Base-by-base conservation (phyloP, 106 monocot species). In the Posidonia australis region DNA sequence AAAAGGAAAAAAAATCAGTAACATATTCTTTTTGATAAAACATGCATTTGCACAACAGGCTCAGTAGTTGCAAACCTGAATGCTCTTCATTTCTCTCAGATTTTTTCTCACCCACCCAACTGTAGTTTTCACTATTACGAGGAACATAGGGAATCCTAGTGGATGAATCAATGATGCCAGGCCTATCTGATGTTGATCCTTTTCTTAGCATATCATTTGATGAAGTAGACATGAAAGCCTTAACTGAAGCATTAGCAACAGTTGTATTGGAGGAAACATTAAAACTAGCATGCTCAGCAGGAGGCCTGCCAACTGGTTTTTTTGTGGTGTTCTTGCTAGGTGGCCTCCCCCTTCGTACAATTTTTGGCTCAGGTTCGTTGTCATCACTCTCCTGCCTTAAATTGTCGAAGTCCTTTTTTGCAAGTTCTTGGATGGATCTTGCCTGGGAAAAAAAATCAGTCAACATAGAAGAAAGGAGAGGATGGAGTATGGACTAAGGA, bases 351-450 rank as follows among this genome's bases (percentile, higher is more conserved):
- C 93, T 81, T 19, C 83, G 58, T 10, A 54, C 79, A n/a, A 73
- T 58, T 72, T 85, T 91, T 28, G 74, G 83, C 60, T 84, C 81
- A 24, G 69, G 52, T 57, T 87, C 82, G 68, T 84, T 72, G 27
- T 77, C 83, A 51, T 72, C 80, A 70, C 83, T 79, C 66, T 77
- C 86, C 65, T 86, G 86, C 51, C 93, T 81, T 67, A 93, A 74
- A 68, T 81, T 93, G 64, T 93, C 86, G 67, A 93, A 89, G 44
- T 81, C 72, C 75, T 93, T 93, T 64, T 76, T 89, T 12, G 93
- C 83, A 67, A 89, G 81, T 63, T 89, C 93, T 44, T 84, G 79
- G 26, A 93, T 93, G 30, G 83, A 63, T 63, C 93, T 65, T 71
- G 93, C 93, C 93, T 93, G 53, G 71, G 48, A 64, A 62, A 27